Evolutionary conservation across 108 stramenopile genomes (phyloP).

Genomic region (Nannochloropsis salina): DNA sequence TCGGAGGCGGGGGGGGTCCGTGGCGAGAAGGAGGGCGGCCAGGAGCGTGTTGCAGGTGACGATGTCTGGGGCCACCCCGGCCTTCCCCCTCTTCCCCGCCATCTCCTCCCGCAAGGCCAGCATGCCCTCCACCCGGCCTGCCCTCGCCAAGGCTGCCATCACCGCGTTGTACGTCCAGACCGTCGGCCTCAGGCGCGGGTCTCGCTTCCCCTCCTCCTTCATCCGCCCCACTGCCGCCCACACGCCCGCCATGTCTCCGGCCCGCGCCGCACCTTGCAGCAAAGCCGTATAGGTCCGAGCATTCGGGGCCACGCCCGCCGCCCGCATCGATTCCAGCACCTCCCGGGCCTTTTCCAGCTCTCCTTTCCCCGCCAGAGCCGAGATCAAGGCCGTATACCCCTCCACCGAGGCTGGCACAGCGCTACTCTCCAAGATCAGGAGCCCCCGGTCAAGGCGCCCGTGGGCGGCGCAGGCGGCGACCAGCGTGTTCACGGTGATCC

Average conservation of each 20-base stretch:
- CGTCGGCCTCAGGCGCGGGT: not conserved
- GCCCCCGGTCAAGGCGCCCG: not conserved
- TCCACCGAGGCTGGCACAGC: not conserved
- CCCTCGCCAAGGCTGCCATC: slow-evolving; percentile 14
- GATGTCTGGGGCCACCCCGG: not conserved
- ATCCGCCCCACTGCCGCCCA: not conserved
- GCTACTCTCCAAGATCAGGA: not conserved
- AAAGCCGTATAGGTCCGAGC: slow-evolving; percentile 9
- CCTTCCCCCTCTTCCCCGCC: not conserved
- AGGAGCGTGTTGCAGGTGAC: not conserved
- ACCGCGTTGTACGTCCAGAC: not conserved
- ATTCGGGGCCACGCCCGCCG: not conserved
- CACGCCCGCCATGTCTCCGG: not conserved
- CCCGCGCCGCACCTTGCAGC: not conserved
- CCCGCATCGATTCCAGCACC: not conserved
- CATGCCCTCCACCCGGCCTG: not conserved
- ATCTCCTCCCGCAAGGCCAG: not conserved
- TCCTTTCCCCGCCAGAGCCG: not conserved
- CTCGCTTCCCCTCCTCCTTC: not conserved
- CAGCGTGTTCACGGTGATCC: not conserved
- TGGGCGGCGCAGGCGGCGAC: not conserved
- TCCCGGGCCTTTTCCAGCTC: not conserved
- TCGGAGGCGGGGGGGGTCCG: not conserved
- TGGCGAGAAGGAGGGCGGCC: not conserved
- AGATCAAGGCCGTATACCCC: not conserved